Evolutionary conservation across 2,329 filamentous ascomycete genomes (phyloP), one percentile per base, ranked within the genome.

Genomic region (Blumeriella jaapii): DNA sequence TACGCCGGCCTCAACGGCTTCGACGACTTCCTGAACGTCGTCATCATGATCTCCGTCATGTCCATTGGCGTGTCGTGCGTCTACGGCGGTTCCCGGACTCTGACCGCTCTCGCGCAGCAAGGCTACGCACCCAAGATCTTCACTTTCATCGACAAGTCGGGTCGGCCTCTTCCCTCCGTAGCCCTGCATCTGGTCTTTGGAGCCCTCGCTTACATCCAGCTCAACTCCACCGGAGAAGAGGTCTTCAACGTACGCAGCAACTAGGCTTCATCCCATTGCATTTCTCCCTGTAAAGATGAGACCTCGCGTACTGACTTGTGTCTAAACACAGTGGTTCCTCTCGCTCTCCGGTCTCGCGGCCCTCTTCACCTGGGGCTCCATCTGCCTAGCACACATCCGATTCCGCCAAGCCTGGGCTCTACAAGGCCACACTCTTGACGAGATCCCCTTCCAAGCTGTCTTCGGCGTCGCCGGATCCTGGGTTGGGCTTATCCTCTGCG

Each of bases 331-430:
- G n/a, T 80, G 74, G 74, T 65, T 80, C 36, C 63, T 83, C 28
- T 69, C 80, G 0, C 68, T 85, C 16, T 82, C 78, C 1, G 79
- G 78, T 34, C 69, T 85, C 8, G 71, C 74, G 1, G 77, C 72
- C 42, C 71, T 86, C 51, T 81, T 85, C 57, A 78, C 79, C 14
- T 86, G 80, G 80, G 74, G 70, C 23, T 78, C 67, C 40, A 74
- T 77, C 50, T 78, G 72, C 54, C 55, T 75, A 1, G 63, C 71
- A 0, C 72, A 78, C 51, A 77, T 78, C 53, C 71, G 74, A 31
- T 78, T 78, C 67, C 69, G 74, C 39, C 54, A 64, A 30, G 72
- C 65, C 14, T 78, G 73, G 74, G 63, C 65, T 47, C 55, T 62
- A 9, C 71, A 77, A 47, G 74, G 73, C 34, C 69, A 69, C 47